Conservation (phyloP, 257 asterid genomes). For the Sherardia arvensis region DNA sequence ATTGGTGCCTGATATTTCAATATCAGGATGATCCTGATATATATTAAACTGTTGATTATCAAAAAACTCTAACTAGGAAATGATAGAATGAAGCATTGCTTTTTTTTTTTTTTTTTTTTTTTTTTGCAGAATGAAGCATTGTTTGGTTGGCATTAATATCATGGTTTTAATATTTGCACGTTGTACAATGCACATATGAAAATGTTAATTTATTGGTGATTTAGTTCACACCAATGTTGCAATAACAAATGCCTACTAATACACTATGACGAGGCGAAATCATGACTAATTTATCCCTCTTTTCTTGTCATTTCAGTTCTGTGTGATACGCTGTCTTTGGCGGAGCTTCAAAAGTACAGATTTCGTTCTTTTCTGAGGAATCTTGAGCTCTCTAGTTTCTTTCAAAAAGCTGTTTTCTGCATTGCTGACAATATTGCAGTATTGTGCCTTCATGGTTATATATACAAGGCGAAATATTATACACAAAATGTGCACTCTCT, state of each 20-base stretch:
- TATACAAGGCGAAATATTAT: background rate
- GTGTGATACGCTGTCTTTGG: background rate
- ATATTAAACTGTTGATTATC: no score
- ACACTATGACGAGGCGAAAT: background rate
- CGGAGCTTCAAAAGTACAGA: conserved; percentile 3
- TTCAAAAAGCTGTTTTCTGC: background rate
- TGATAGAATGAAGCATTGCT: background rate
- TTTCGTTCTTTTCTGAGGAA: conserved; percentile 3
- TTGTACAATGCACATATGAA: background rate
- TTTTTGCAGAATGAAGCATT: background rate
- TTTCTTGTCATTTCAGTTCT: background rate
- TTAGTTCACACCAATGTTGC: background rate
- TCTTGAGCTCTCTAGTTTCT: conserved; percentile 3
- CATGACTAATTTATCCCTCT: background rate
- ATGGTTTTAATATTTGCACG: background rate
- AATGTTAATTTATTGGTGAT: background rate
- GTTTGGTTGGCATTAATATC: background rate
- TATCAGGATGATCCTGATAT: no score
- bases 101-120: no score
- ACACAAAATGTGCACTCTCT: background rate
- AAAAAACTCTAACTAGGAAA: no score
- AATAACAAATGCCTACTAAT: background rate
- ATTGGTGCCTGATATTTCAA: no score
- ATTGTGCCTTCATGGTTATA: background rate
- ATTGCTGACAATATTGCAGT: background rate